Base-by-base conservation (phyloP, 2,329 filamentous ascomycete genomes). In the Tolypocladium sp. region DNA sequence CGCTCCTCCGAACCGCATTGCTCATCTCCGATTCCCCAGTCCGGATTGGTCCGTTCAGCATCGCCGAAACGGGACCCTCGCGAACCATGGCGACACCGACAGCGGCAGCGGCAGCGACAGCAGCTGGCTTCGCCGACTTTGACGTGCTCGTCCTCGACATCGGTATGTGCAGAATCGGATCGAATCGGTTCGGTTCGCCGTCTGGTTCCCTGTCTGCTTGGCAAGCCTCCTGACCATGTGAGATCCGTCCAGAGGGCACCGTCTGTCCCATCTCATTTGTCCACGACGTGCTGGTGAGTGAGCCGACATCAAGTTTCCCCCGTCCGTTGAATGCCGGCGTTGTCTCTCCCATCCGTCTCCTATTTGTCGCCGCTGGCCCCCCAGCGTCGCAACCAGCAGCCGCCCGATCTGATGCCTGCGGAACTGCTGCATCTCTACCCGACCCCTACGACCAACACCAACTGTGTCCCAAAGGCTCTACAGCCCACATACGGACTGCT, bases 251-350 rank as follows among this genome's bases (percentile, higher is more conserved):
- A 92, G 89, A 92, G 81, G 89, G 90, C 63, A 92, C 90, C 56
- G 86, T 92, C 63, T 92, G 89, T 73, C 88, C 88, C 66, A 91
- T 92, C 71, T 90, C 87, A 66, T 92, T 92, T 74, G 90, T 92
- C 74, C 90, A 90, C 76, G 87, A 92, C 72, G 84, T 90, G 64
- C 78, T 92, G 77, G 90, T 92, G 84, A 83, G 88, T 76, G 49
- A 52, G 49, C 30, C 49, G 30, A 53, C n/a, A 15, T 22, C 30
- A 20, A 52, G 30, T n/a, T 2, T 20, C 20, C 40, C 49, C 30
- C 20, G 20, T 13, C 49, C 49, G 20, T 53, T 20, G 5, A 22
- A 12, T 37, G 20, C 10, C 30, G 30, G 49, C 30, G 9, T 35
- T 15, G 49, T 37, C 49, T 40, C 38, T 37, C 30, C 27, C 30